Base-by-base conservation (phyloP, 345 rosid species). In the Eucalyptus cloeziana region DNA sequence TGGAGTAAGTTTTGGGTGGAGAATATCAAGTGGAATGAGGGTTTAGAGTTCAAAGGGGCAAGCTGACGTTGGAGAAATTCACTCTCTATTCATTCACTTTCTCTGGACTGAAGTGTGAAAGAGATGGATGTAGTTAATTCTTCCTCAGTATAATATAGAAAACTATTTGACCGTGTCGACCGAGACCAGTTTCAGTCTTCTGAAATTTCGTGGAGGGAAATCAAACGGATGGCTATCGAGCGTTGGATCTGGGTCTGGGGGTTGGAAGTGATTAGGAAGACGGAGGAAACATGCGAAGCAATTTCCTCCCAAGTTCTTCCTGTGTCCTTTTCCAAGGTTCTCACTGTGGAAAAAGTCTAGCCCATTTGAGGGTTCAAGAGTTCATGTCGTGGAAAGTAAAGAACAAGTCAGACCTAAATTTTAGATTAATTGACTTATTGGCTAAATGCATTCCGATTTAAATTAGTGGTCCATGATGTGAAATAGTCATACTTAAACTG, bases 301-400 rank as follows among this genome's bases (percentile, higher is more conserved):
- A 30, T 62, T 62, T 27, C 33, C 17, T 27, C 69, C 69, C 0
- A 4, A 30, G 7, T 62, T 30, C 71, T 30, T 62, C 17, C 71
- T 13, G 0, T 13, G 69, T 1, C 7, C 3, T 3, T 10, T 62
- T 62, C 6, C 0, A 5, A 30, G 17, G 33, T 30, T 27, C 16
- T 0, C 2, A 27, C 69, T 3, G 2, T 27, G 33, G 44, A 69
- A 69, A 69, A 33, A 17, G 44, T 0, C 7, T 69, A 69, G 13
- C 80, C 24, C 25, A 0, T 69, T 69, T 1, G 25, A 69, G 13
- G 22, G 80, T 4, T 69, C 80, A 31, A 0, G 80, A 69, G 80
- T 31, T 69, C 11, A 16, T 67, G 43, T 0, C 8, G 6, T 16
- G 80, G 37, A 9, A 31, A 4, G 1, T 16, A 16, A 69, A 1